These are phyloP conservation scores for Xylaria intraflava DNA, from an alignment of 495 filamentous ascomycete genomes.

Conservation along the genomic window DNA sequence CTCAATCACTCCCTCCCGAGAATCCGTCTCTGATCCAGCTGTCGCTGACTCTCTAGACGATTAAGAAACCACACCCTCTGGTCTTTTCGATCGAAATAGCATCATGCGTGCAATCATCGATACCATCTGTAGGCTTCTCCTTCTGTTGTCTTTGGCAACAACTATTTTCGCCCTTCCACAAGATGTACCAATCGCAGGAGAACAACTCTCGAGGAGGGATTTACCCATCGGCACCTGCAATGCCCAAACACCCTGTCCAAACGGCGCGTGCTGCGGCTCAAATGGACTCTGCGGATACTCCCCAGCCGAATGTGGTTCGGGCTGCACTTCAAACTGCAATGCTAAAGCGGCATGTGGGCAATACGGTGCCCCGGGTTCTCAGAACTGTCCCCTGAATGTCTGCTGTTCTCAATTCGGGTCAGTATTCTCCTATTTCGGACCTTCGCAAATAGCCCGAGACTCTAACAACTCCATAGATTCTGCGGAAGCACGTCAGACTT, in stretches of 20 bases:
- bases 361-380: not conserved
- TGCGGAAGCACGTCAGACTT: not conserved
- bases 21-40: too few species aligned
- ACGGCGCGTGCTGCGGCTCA: conserved; percentile 23
- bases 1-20: too few species aligned
- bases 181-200: too few species aligned
- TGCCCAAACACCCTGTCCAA: conserved; percentile 17
- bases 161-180: too few species aligned
- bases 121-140: too few species aligned
- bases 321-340: not conserved
- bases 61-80: too few species aligned
- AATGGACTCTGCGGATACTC: conserved; percentile 22
- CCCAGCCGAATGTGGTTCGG: not conserved
- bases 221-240: conserved; percentile 9
- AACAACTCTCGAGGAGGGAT: too few species aligned
- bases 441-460: not conserved
- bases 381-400: conserved; percentile 3
- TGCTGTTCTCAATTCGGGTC: conserved; percentile 4
- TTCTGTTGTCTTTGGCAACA: too few species aligned
- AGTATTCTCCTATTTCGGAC: not conserved
- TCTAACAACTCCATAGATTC: not conserved
- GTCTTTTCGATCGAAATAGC: too few species aligned
- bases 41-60: too few species aligned
- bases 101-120: too few species aligned
- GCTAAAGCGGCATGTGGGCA: not conserved